Evolutionary conservation across 2,329 filamentous ascomycete genomes (phyloP).

Genomic region (Nothophaeocryptopus gaeumannii): DNA sequence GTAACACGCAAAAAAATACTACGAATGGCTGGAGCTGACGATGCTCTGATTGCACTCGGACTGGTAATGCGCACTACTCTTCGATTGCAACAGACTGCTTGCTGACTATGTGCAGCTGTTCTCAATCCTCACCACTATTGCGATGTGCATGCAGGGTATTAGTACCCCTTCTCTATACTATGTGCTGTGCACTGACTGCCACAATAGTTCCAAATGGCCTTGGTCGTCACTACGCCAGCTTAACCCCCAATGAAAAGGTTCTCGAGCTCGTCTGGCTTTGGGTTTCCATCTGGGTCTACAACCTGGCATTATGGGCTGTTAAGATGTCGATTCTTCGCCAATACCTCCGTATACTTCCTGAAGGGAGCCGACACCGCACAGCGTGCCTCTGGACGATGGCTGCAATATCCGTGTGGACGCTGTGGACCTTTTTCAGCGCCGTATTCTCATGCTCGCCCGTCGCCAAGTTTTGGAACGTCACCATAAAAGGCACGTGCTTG

Average conservation of each 20-base stretch:
- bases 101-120: slow-evolving; percentile 10
- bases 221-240: slow-evolving; percentile 13
- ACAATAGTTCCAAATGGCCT: slow-evolving; percentile 20
- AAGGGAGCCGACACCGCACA: slow-evolving; percentile 8
- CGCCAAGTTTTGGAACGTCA: slow-evolving; percentile 26
- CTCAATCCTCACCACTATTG: slow-evolving; percentile 12
- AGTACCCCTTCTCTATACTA: not conserved
- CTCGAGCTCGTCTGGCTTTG: slow-evolving; percentile 19
- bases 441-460: slow-evolving; percentile 31
- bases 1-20: slow-evolving; percentile 11
- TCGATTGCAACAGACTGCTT: not conserved
- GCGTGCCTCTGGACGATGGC: slow-evolving; percentile 20
- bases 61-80: slow-evolving; percentile 2
- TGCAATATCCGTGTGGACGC: slow-evolving; percentile 24
- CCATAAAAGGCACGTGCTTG: slow-evolving; percentile 18
- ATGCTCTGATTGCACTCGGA: slow-evolving; percentile 14
- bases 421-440: slow-evolving; percentile 26
- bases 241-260: slow-evolving; percentile 7
- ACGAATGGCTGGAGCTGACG: slow-evolving; percentile 19
- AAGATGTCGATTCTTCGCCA: slow-evolving; percentile 25
- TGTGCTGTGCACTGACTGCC: not conserved
- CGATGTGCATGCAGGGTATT: slow-evolving; percentile 19
- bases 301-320: slow-evolving; percentile 14
- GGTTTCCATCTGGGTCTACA: slow-evolving; percentile 18
- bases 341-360: slow-evolving; percentile 25